These are phyloP conservation scores for Leccinum longicurvipes DNA, from an alignment of 768 basidiomycete genomes.

Conservation along the genomic window DNA sequence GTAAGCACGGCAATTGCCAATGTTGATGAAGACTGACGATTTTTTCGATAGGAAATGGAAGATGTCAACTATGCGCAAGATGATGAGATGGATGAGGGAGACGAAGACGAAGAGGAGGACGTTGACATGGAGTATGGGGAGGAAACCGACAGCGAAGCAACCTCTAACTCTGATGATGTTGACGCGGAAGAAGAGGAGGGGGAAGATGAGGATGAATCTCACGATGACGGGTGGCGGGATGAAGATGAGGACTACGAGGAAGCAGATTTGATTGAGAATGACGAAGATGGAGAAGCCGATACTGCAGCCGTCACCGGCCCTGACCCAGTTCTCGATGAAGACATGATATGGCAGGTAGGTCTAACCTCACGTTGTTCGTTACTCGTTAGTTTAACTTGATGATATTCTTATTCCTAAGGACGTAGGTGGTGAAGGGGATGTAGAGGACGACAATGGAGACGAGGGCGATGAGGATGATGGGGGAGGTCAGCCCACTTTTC, in stretches of 20 bases:
- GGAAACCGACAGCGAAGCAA: constrained; percentile 78
- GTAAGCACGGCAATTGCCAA: constrained; percentile 44
- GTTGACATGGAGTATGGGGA: constrained; percentile 88
- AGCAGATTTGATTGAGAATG: constrained; percentile 61
- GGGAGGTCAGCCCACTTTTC: constrained; percentile 12
- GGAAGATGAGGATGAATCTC: constrained; percentile 50
- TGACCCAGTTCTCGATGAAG: constrained; percentile 46
- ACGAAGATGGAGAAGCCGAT: constrained; percentile 48
- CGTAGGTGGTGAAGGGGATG: constrained; percentile 52
- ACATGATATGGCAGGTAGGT: constrained; percentile 58
- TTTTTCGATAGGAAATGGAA: constrained; percentile 72
- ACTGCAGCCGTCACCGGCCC: constrained; percentile 52
- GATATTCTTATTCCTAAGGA: constrained; percentile 36
- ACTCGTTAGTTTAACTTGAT: constrained; percentile 9
- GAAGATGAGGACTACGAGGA: constrained; percentile 55
- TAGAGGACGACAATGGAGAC: constrained; percentile 57
- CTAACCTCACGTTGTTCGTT: background rate
- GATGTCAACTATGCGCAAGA: constrained; percentile 64
- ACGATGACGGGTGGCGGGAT: constrained; percentile 51
- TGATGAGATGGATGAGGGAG: constrained; percentile 79
- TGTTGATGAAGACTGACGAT: constrained; percentile 15
- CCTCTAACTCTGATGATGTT: constrained; percentile 71
- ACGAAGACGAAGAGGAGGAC: constrained; percentile 78
- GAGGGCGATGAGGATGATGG: constrained; percentile 44
- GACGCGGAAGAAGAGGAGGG: constrained; percentile 63